Evolutionary conservation across 2,329 filamentous ascomycete genomes (phyloP), one percentile per base, ranked within the genome.

Genomic region (Byssothecium circinans): DNA sequence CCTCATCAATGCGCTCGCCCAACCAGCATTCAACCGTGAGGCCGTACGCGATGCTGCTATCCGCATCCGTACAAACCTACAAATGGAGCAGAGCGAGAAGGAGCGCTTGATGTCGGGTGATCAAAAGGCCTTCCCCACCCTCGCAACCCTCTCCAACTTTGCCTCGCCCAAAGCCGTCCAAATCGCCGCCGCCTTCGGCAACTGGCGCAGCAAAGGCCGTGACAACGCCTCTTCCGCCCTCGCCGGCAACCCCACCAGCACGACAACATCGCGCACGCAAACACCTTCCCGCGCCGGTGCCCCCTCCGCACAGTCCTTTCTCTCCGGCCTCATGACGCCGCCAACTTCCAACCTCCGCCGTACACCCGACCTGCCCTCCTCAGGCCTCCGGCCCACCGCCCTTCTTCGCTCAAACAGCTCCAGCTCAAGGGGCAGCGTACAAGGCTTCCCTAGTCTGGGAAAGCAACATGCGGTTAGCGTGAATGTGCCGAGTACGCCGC

Each of bases 81-180:
- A 97, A 68, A 99, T 99, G 94, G 92, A 99, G 71, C 89, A 95
- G 67, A 90, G 96, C 68, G 91, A 96, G 73, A 89, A 90, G 42
- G 92, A 97, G 70, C 83, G 94, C 50, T 86, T 89, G 1, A 81
- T 89, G 73, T 85, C 87, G 12, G 87, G 84, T 51, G 73, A 78
- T 17, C 64, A 63, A 36, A 70, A 75, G 50, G 82, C 78, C 44
- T 78, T 94, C 58, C 88, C 89, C 4, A 89, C 88, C 33, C 81
- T 96, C 34, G 87, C 89, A 1, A 86, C 87, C 38, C 82, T 89
- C 25, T 85, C 91, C 38, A 84, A 83, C 56, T 84, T 91, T 54
- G 86, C 89, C 10, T 88, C 89, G 2, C 92, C 91, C 3, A 85
- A 90, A 25, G 87, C 95, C 14, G 89, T 89, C 5, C 86, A 95